Evolutionary conservation across 495 filamentous ascomycete genomes (phyloP).

Genomic region (Physcia stellaris): DNA sequence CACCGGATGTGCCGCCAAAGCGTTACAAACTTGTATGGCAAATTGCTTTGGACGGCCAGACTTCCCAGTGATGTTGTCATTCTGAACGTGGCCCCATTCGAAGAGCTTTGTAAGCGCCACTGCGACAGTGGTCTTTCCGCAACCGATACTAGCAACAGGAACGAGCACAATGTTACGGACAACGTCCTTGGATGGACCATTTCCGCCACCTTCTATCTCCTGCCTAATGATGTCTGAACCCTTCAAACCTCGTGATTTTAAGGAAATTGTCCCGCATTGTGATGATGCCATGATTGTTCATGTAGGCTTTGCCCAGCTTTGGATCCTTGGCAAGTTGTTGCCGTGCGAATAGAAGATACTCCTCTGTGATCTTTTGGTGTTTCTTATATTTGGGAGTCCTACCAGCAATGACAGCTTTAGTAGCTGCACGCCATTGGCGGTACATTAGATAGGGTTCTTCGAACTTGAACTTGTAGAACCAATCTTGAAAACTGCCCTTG

Average conservation of each 20-base stretch:
- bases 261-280: conserved; percentile 77
- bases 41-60: conserved; percentile 58
- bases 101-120: conserved; percentile 74
- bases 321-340: conserved; percentile 53
- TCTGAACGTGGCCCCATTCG: conserved; percentile 88
- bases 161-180: conserved; percentile 58
- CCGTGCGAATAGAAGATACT: conserved; percentile 74
- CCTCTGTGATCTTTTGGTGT: conserved; percentile 78
- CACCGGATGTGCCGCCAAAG: conserved; percentile 45
- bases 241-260: conserved; percentile 59
- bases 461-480: conserved; percentile 99
- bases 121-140: conserved; percentile 90
- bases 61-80: conserved; percentile 83
- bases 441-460: conserved; percentile 98
- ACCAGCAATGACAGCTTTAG: conserved; percentile 73
- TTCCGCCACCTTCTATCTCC: conserved; percentile 31
- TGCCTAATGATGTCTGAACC: conserved; percentile 71
- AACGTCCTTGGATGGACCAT: conserved; percentile 25
- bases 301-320: conserved; percentile 50
- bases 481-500: conserved; percentile 51
- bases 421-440: conserved; percentile 94
- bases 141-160: conserved; percentile 84
- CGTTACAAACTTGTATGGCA: conserved; percentile 46
- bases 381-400: conserved; percentile 66
- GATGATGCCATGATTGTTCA: conserved; percentile 93